Evolutionary conservation across 129 eudicot genomes (phyloP), one percentile per base, ranked within the genome.

Genomic region (Flaveria trinervia): DNA sequence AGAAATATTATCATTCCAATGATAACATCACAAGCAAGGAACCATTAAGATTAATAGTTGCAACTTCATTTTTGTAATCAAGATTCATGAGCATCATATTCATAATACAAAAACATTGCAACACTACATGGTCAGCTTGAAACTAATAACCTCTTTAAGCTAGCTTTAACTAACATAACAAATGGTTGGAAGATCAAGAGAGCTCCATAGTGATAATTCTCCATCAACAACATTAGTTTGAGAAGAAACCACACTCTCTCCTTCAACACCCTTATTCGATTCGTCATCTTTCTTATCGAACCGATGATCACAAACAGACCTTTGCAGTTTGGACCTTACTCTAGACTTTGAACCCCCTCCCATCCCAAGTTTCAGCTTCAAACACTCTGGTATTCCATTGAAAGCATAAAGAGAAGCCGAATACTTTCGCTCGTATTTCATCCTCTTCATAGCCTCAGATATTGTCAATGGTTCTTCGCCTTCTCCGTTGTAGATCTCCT

Each of bases 381-480:
- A 73, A 74, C 92, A 91, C 69, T 91, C 97, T 0, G 89, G 78
- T 71, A 91, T 88, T 61, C 97, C 97, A 75, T 88, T 91, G 48
- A 91, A 86, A 23, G 97, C 97, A 65, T 91, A 91, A 5, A 88
- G 88, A 71, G 92, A 91, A 30, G 97, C 92, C 5, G 97, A 91
- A 67, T 88, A 86, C 75, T 86, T 88, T 60, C 94, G 90, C 77
- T 91, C 97, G 17, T 88, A 88, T 54, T 85, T 88, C 97, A 91
- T 91, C 72, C 93, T 83, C 85, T 82, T 88, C 94, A 88, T 86
- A 2, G 91, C 86, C 72, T 90, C 96, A 11, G 85, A 72, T 26
- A 88, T 66, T 68, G 86, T 88, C 49, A 71, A 41, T 5, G 88
- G 88, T 74, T 86, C 93, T 26, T 89, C 92, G 9, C 84, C 84